These are phyloP conservation scores for Sinapis alba DNA, from an alignment of 441 rosid species.

Conservation along the genomic window DNA sequence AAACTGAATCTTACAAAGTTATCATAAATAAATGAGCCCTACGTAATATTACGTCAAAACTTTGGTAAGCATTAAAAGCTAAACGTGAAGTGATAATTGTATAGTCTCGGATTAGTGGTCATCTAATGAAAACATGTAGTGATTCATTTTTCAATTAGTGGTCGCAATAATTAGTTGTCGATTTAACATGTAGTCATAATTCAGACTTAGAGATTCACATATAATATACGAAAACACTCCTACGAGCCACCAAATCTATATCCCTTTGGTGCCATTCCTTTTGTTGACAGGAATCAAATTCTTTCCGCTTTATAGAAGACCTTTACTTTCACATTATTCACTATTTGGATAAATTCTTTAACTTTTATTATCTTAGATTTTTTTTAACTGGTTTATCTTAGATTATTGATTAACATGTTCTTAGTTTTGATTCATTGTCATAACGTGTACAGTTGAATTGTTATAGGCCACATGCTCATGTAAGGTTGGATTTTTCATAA, in stretches of 20 bases:
- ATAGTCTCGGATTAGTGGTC: slow-evolving; percentile 14
- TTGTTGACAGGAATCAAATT: slow-evolving; percentile 37
- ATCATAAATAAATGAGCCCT: neutral
- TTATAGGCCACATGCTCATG: slow-evolving; percentile 11
- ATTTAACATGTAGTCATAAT: too few relatives aligned
- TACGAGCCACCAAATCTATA: slow-evolving; percentile 31
- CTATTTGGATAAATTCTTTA: neutral
- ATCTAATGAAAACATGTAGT: slow-evolving; percentile 22
- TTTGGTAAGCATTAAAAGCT: slow-evolving; percentile 17
- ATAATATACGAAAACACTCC: slow-evolving; percentile 5
- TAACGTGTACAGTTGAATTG: too few relatives aligned
- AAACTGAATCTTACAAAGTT: neutral
- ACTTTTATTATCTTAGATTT: neutral
- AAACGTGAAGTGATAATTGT: slow-evolving; percentile 11
- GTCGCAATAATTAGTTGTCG: slow-evolving; percentile 38
- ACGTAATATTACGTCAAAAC: slow-evolving; percentile 19
- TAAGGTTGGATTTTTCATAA: slow-evolving; percentile 18
- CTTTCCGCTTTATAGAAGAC: slow-evolving; percentile 25
- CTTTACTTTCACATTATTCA: slow-evolving; percentile 7
- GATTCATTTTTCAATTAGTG: slow-evolving; percentile 26
- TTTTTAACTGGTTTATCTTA: neutral
- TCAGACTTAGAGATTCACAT: slow-evolving; percentile 30
- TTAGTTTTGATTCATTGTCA: neutral
- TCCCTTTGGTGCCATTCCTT: slow-evolving; percentile 34
- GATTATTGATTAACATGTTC: neutral